These are phyloP conservation scores for Condylostoma magnum DNA, from an alignment of 169 alveolate species.

Conservation along the genomic window DNA sequence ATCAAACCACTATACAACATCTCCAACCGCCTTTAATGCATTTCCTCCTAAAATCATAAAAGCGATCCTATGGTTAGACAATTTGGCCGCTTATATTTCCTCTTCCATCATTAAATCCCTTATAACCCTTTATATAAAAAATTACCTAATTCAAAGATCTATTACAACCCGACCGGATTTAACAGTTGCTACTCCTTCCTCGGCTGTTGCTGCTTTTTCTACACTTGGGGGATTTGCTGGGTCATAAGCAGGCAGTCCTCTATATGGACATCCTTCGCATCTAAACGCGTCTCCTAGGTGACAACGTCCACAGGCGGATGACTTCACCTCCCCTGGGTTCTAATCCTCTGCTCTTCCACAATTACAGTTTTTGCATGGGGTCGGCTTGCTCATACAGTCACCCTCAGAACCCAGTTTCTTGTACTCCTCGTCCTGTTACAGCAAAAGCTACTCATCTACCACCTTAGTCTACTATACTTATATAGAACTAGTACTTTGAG, in stretches of 20 bases:
- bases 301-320: conserved; percentile 88
- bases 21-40: too few species aligned
- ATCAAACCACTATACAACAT: too few species aligned
- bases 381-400: conserved; percentile 87
- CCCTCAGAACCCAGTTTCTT: conserved; percentile 38
- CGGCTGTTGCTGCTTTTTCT: background rate
- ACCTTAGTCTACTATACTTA: conserved; percentile 1
- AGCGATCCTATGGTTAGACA: too few species aligned
- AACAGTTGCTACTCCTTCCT: conserved; percentile 9
- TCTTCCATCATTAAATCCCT: too few species aligned
- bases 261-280: conserved; percentile 92
- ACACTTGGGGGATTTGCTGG: conserved; percentile 85
- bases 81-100: too few species aligned
- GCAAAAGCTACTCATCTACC: conserved; percentile 49
- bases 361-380: conserved; percentile 93
- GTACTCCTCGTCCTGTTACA: conserved; percentile 31
- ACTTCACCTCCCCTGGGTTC: conserved; percentile 32
- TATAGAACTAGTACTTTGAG: background rate
- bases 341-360: conserved; percentile 90
- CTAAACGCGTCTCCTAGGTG: conserved; percentile 95
- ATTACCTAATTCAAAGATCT: conserved; percentile 13
- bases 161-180: background rate
- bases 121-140: too few species aligned
- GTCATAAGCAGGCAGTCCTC: conserved; percentile 93
- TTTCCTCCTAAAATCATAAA: too few species aligned